These are phyloP conservation scores for Clavariopsis aquatica DNA, from an alignment of 495 filamentous ascomycete genomes.

Conservation along the genomic window DNA sequence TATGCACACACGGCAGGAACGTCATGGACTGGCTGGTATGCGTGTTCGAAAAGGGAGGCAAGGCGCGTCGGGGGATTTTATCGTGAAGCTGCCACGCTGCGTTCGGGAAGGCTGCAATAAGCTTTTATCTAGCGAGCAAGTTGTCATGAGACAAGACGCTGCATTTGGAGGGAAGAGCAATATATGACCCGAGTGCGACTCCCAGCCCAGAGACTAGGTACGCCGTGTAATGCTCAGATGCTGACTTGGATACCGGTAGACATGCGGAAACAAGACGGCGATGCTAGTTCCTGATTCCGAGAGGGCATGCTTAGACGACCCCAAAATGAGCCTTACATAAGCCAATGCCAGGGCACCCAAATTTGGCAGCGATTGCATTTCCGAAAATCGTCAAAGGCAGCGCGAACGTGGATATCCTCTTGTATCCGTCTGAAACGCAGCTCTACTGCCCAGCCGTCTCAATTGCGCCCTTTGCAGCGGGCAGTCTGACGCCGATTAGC, in stretches of 20 bases:
- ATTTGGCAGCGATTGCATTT: no score
- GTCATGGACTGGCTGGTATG: conserved; percentile 10
- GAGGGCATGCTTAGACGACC: neutral
- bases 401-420: conserved; percentile 11
- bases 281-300: neutral
- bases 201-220: neutral
- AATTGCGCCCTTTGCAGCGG: conserved; percentile 11
- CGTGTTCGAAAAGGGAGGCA: neutral
- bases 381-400: no score
- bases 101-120: neutral
- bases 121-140: neutral
- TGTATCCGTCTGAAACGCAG: conserved; percentile 8
- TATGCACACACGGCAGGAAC: neutral
- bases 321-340: neutral
- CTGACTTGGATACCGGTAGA: neutral
- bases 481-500: conserved; percentile 3
- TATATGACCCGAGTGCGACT: neutral
- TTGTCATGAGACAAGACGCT: neutral
- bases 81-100: no score
- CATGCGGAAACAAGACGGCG: conserved; percentile 13
- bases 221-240: neutral
- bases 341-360: neutral
- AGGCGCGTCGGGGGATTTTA: neutral
- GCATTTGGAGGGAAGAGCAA: neutral
- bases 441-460: neutral